These are phyloP conservation scores for Neoarthrinium moseri DNA, from an alignment of 2,329 filamentous ascomycete species.

Conservation along the genomic window DNA sequence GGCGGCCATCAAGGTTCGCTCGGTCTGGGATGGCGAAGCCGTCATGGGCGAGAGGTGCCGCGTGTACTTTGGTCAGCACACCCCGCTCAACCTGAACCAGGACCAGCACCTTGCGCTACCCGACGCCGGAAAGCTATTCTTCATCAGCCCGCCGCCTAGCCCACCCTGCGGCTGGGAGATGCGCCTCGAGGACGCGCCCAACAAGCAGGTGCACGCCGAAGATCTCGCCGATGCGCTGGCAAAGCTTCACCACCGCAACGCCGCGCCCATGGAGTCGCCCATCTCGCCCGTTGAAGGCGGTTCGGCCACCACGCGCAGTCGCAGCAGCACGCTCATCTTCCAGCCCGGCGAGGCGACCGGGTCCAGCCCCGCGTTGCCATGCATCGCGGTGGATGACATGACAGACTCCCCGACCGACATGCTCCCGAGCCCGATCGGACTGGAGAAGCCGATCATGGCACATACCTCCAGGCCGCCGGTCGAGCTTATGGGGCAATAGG, in stretches of 20 bases:
- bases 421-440: conserved; percentile 35
- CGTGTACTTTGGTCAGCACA: conserved; percentile 67
- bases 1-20: conserved; percentile 68
- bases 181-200: conserved; percentile 66
- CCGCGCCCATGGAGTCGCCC: conserved; percentile 24
- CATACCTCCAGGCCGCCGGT: conserved; percentile 64
- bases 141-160: conserved; percentile 68
- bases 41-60: conserved; percentile 69
- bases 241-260: conserved; percentile 51
- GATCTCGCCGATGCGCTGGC: conserved; percentile 66
- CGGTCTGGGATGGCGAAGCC: conserved; percentile 71
- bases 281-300: conserved; percentile 38
- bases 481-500: conserved; percentile 54
- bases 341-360: conserved; percentile 54
- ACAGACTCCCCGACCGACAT: conserved; percentile 52
- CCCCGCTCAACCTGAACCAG: conserved; percentile 47
- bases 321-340: conserved; percentile 67
- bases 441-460: conserved; percentile 48
- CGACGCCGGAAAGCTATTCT: conserved; percentile 70
- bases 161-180: conserved; percentile 72
- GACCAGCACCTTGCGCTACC: conserved; percentile 64
- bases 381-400: conserved; percentile 67
- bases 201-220: conserved; percentile 68
- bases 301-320: conserved; percentile 44
- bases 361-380: conserved; percentile 56